Evolutionary conservation across 306 rosid species (phyloP).

Genomic region (Crataegus laevigata): DNA sequence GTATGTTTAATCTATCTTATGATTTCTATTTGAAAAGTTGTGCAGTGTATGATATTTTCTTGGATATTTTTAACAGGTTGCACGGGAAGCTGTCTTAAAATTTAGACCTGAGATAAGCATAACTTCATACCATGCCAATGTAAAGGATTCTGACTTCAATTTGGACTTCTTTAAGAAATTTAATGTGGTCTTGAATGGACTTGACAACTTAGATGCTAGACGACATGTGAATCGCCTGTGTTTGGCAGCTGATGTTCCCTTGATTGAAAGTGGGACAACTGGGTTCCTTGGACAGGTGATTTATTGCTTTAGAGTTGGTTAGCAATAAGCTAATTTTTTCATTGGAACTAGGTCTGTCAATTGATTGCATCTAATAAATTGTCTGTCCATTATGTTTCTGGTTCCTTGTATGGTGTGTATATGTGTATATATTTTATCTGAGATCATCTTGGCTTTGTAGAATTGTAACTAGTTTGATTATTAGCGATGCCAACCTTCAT

Average conservation of each 20-base stretch:
- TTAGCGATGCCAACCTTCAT: background rate
- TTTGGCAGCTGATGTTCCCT: conserved; percentile 91
- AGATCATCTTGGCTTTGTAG: background rate
- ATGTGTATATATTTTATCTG: background rate
- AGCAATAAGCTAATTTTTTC: background rate
- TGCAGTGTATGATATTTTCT: conserved; percentile 19
- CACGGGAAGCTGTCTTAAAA: conserved; percentile 94
- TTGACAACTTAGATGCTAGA: conserved; percentile 97
- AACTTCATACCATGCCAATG: conserved; percentile 85
- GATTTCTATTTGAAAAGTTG: conserved; percentile 1
- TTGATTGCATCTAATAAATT: background rate
- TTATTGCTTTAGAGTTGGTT: conserved; percentile 16
- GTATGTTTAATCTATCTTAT: conserved; percentile 12
- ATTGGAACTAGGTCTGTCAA: background rate
- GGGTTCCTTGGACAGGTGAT: conserved; percentile 99
- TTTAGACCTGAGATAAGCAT: conserved; percentile 88
- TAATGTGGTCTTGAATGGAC: conserved; percentile 91
- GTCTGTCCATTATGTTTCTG: background rate
- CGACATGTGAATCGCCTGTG: conserved; percentile 94
- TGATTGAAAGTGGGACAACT: conserved; percentile 99
- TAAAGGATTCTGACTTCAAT: conserved; percentile 76
- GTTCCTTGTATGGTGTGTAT: background rate
- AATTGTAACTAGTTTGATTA: background rate
- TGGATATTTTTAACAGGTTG: conserved; percentile 63
- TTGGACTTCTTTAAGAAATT: conserved; percentile 88